A percentile compares a stretch with the other conserved stretches of the same genome.
These are phyloP conservation scores for Cymbidium sinense DNA, from an alignment of 106 monocot species.

Conservation along the genomic window DNA sequence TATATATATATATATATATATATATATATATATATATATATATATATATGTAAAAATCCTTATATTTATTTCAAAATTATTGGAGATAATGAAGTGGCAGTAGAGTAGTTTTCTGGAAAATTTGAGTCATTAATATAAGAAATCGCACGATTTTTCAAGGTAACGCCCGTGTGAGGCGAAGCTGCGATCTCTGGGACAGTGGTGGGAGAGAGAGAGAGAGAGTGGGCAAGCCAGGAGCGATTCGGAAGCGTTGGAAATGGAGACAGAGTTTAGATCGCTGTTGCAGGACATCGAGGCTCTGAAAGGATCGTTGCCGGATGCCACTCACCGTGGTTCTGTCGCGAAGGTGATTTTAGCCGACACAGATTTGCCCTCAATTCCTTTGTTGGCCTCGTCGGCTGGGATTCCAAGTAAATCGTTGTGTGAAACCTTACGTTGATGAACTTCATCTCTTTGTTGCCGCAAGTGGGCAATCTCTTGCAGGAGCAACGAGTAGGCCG, in stretches of 20 bases:
- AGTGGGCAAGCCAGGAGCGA: not conserved
- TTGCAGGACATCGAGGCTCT: constrained; percentile 1
- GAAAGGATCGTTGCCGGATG: constrained; percentile 4
- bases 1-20: no score
- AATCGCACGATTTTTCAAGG: no score
- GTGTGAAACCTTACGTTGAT: not conserved
- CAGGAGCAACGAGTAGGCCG: not conserved
- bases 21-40: no score
- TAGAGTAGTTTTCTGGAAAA: no score
- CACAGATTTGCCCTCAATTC: not conserved
- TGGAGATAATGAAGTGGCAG: no score
- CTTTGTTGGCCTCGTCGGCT: not conserved
- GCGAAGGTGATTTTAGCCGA: not conserved
- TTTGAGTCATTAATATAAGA: no score
- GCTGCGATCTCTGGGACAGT: no score
- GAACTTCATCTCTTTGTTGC: not conserved
- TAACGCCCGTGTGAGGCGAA: no score
- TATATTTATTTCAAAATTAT: no score
- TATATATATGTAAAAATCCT: no score
- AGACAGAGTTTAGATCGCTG: constrained; percentile 5
- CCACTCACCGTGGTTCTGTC: not conserved
- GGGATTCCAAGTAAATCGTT: not conserved
- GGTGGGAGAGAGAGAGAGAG: no score
- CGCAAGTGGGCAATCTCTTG: not conserved
- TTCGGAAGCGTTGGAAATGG: not conserved